Base-by-base conservation (phyloP, 148 eudicot genomes). In the Salicornia ramosissima region DNA sequence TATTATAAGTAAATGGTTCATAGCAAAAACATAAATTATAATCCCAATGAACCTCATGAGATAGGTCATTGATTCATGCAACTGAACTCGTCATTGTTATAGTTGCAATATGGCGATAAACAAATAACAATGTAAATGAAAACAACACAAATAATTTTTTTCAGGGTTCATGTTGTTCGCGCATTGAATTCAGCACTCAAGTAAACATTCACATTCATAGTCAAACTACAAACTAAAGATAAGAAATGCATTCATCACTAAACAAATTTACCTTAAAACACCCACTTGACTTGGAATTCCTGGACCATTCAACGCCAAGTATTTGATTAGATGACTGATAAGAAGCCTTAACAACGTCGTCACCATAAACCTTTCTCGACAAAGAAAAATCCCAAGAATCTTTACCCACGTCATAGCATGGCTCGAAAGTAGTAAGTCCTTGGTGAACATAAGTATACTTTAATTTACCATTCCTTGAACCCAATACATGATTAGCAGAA, bases 371-470 rank as follows among this genome's bases (percentile, higher is more conserved):
- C 83, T 34, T 86, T 75, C 91, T 77, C 0, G 96, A 79, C 25
- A 90, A 71, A 0, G 85, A 83, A 24, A 92, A 92, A 77, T 90
- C 97, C 97, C 97, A 92, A 2, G 90, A 66, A 72, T 88, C 80
- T 82, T 86, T 87, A 3, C 79, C 86, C 64, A 80, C 70, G 77
- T 92, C 96, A 49, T 85, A 92, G 77, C 81, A 76, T 2, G 91
- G 97, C 82, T 90, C 96, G 26, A 90, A 86, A 1, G 88, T 80
- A 40, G 90, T 86, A 54, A 72, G 40, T 39, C 91, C 91, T 21
- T 72, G 74, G 29, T 92, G 93, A 64, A 86, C 63, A 67, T 87
- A 92, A 24, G 69, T 83, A 69, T 92, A 90, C 83, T 86, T 92
- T 69, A 90, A 53, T 76, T 87, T 92, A 34, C 88, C 83, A 83